phyloP scores from a whole-genome alignment of 495 filamentous ascomycete genomes.

The Penicillium cinerascens region DNA sequence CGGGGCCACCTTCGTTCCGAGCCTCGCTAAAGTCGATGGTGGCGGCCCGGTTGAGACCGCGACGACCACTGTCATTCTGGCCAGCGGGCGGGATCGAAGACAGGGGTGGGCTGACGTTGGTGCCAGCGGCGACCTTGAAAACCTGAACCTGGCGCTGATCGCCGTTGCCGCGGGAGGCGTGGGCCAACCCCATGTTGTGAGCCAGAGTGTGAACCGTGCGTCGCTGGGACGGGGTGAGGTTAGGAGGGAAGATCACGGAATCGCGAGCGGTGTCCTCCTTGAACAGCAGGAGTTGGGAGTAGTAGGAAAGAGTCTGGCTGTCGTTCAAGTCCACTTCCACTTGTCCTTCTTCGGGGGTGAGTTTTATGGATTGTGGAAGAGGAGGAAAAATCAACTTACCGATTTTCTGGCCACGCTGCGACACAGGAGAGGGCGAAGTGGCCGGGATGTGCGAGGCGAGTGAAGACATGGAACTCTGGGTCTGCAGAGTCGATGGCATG shows the following conservation, averaged over 20 bases:
- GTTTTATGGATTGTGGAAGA: not conserved
- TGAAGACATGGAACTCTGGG: constrained; percentile 80
- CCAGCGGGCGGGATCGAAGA: constrained; percentile 55
- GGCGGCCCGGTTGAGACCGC: constrained; percentile 84
- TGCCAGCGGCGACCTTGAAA: constrained; percentile 62
- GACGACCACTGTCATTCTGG: constrained; percentile 70
- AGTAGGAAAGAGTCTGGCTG: constrained; percentile 78
- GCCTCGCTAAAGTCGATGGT: constrained; percentile 98
- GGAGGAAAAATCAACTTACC: constrained; percentile 42
- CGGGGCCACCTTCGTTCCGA: constrained; percentile 59
- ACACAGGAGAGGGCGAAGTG: constrained; percentile 70
- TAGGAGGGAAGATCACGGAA: constrained; percentile 74
- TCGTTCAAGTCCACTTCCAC: constrained; percentile 88
- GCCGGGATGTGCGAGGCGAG: constrained; percentile 67
- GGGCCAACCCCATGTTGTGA: constrained; percentile 89
- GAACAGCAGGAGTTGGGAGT: constrained; percentile 84
- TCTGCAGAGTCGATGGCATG: constrained; percentile 62
- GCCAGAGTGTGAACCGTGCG: constrained; percentile 90
- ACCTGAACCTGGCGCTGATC: constrained; percentile 86
- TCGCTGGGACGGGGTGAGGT: constrained; percentile 76
- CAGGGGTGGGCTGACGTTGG: constrained; percentile 62
- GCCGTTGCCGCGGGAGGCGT: constrained; percentile 81
- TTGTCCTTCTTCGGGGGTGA: constrained; percentile 11
- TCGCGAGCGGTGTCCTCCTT: constrained; percentile 74
- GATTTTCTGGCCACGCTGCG: constrained; percentile 58